Evolutionary conservation across 140 eudicot genomes (phyloP).

Genomic region (Cichorium intybus): DNA sequence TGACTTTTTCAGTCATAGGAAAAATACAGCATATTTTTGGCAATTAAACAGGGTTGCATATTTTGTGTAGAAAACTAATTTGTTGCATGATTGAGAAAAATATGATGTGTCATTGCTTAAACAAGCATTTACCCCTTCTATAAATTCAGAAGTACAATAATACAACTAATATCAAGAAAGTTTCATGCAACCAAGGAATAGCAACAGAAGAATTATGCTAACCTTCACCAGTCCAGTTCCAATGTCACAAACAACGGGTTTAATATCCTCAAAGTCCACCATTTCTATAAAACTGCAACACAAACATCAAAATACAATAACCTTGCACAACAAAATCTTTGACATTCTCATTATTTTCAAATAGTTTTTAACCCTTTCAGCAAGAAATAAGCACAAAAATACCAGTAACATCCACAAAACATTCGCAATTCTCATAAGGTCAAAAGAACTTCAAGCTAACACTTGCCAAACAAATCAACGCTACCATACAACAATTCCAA

Average conservation of each 20-base stretch:
- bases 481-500: neutral
- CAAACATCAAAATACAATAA: neutral
- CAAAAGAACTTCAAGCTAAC: neutral
- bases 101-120: too few relatives aligned
- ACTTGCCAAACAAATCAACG: neutral
- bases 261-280: constrained; percentile 39
- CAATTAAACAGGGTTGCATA: too few relatives aligned
- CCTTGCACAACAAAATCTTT: neutral
- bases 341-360: neutral
- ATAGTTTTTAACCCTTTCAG: neutral
- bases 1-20: too few relatives aligned
- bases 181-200: too few relatives aligned
- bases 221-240: constrained; percentile 48
- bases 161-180: neutral
- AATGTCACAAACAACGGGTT: constrained; percentile 43
- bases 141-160: neutral
- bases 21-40: too few relatives aligned
- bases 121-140: too few relatives aligned
- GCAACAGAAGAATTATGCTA: constrained; percentile 1
- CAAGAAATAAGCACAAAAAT: neutral
- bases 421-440: neutral
- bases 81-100: too few relatives aligned
- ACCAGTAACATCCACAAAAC: neutral
- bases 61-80: too few relatives aligned
- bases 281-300: constrained; percentile 28